phyloP scores from a whole-genome alignment of 352 stramenopile species.

The Phytophthora citricola region DNA sequence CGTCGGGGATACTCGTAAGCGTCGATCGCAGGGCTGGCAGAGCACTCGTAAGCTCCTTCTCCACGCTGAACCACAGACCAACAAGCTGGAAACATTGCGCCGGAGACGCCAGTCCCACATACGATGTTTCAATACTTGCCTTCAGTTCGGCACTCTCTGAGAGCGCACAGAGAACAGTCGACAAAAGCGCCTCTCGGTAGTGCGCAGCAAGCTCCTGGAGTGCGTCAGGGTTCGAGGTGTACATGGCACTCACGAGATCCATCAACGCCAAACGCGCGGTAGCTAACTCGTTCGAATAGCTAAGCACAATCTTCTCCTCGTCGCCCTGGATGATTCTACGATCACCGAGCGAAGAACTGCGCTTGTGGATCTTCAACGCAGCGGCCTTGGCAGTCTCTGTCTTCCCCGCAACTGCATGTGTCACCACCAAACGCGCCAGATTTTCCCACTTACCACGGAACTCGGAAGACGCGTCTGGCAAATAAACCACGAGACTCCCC shows the following conservation, averaged over 20 bases:
- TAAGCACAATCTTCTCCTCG: conserved; percentile 50
- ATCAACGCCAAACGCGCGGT: conserved; percentile 53
- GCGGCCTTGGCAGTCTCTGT: conserved; percentile 57
- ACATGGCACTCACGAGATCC: conserved; percentile 52
- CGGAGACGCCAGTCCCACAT: conserved; percentile 50
- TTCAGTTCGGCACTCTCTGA: conserved; percentile 64
- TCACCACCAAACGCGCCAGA: conserved; percentile 54
- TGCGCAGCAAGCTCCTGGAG: conserved; percentile 58
- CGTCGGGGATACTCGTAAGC: conserved; percentile 52
- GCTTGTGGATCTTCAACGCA: conserved; percentile 61
- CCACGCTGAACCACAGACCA: conserved; percentile 54
- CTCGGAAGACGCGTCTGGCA: conserved; percentile 24
- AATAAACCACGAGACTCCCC: conserved; percentile 34
- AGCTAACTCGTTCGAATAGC: conserved; percentile 51
- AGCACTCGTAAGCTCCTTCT: conserved; percentile 50
- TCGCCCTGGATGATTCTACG: conserved; percentile 34
- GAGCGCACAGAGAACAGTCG: conserved; percentile 58
- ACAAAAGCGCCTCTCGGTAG: conserved; percentile 74
- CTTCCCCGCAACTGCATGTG: conserved; percentile 68
- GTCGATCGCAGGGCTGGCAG: conserved; percentile 51
- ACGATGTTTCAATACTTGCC: conserved; percentile 59
- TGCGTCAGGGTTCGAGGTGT: conserved; percentile 43
- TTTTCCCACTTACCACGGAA: conserved; percentile 67
- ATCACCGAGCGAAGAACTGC: conserved; percentile 39
- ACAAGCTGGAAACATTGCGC: conserved; percentile 60